Percentiles rank a stretch among this genome's conserved stretches.
These are phyloP conservation scores for Amorphotheca resinae DNA, from an alignment of 495 filamentous ascomycete genomes.

Conservation along the genomic window DNA sequence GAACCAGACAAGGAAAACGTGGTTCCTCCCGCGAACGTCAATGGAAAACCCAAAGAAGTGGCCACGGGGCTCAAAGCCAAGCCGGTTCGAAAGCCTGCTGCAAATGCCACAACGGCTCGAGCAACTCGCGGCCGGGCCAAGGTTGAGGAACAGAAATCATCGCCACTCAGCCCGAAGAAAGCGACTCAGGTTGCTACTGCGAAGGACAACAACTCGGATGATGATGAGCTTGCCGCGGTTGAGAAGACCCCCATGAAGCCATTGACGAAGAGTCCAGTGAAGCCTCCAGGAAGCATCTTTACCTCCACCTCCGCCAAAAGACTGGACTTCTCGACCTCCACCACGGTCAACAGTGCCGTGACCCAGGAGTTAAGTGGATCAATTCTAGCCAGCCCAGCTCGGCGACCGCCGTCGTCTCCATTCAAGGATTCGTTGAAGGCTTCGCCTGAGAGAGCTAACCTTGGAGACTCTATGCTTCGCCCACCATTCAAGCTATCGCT, in stretches of 20 bases:
- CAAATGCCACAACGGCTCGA: constrained; percentile 13
- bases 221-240: constrained; percentile 40
- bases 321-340: constrained; percentile 17
- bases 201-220: constrained; percentile 26
- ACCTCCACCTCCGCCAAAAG: constrained; percentile 19
- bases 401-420: constrained; percentile 31
- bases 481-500: constrained; percentile 19
- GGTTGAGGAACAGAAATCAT: constrained; percentile 11
- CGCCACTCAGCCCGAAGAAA: constrained; percentile 44
- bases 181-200: constrained; percentile 32
- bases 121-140: constrained; percentile 13
- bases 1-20: constrained; percentile 47
- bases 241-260: constrained; percentile 36
- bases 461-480: constrained; percentile 11
- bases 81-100: constrained; percentile 26
- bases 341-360: constrained; percentile 4
- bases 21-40: constrained; percentile 14
- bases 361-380: constrained; percentile 17
- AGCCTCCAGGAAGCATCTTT: constrained; percentile 23
- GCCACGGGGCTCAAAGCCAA: constrained; percentile 31
- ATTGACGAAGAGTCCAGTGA: constrained; percentile 35
- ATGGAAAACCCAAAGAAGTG: constrained; percentile 21
- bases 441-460: constrained; percentile 28
- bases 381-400: constrained; percentile 34
- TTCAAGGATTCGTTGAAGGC: constrained; percentile 36